Conservation (phyloP, 805 yeast genomes). For the Barnettozyma salicaria region DNA sequence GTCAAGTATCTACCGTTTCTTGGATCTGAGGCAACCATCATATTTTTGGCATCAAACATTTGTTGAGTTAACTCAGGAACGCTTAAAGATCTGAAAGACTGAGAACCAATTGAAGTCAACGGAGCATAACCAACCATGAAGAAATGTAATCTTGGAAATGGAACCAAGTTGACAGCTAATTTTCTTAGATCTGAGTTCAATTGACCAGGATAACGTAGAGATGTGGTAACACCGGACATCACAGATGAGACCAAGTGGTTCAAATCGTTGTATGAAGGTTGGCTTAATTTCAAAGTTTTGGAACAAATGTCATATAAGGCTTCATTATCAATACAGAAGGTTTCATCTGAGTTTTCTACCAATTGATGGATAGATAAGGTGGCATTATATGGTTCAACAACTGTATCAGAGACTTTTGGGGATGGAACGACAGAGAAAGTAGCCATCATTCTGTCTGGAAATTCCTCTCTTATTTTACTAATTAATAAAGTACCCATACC, state of each 20-base stretch:
- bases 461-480: constrained; percentile 88
- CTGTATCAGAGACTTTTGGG: constrained; percentile 94
- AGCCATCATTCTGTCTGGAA: constrained; percentile 93
- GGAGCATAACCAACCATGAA: constrained; percentile 98
- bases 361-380: constrained; percentile 96
- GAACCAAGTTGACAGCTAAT: constrained; percentile 97
- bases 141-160: constrained; percentile 99
- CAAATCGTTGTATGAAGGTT: constrained; percentile 83
- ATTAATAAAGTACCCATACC: constrained; percentile 93
- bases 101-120: constrained; percentile 83
- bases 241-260: constrained; percentile 96
- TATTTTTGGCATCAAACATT: constrained; percentile 97
- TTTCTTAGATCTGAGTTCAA: constrained; percentile 96
- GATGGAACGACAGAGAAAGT: constrained; percentile 99
- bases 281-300: constrained; percentile 83
- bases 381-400: constrained; percentile 97
- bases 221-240: constrained; percentile 95
- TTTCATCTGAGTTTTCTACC: constrained; percentile 97
- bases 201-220: constrained; percentile 95
- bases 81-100: constrained; percentile 90
- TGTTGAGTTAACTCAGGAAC: constrained; percentile 95
- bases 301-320: constrained; percentile 98
- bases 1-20: constrained; percentile 98
- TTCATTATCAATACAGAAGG: constrained; percentile 98
- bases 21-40: constrained; percentile 99